Base-by-base conservation (phyloP, 129 eudicot genomes). In the Ambrosia trifida region DNA sequence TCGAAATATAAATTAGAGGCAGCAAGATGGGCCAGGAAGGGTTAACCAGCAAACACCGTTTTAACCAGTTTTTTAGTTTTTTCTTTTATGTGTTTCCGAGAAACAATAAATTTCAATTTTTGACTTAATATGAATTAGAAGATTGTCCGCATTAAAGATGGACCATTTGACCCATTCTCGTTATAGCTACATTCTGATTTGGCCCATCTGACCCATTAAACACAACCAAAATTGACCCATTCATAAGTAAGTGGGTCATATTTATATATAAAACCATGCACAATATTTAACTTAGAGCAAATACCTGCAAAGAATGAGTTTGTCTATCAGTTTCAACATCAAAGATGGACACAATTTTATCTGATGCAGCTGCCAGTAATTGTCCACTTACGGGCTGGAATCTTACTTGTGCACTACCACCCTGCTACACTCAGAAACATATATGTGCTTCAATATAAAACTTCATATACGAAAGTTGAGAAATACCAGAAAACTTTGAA, bases 361-460 rank as follows among this genome's bases (percentile, higher is more conserved):
- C 96, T 46, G 99, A 83, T 45, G 99, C 99, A 17, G 97, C 97
- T 52, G 99, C 99, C 32, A 95, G 82, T 18, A 85, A 82, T 72
- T 81, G 85, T 50, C 99, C 99, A n/a, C 68, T 85, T 65, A 80
- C 74, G 14, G 99, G 99, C 73, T 95, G 99, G 74, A 95, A 95
- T 81, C 99, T 84, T 81, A 95, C 97, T 86, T 87, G 97, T 74
- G 96, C 86, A 70, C 85, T 86, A 64, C 99, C 99, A 65, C 96
- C 91, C 87, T 95, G 91, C 88, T 83, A 75, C 71, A 83, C 38
- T 20, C 38, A 51, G 19, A 61, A 76, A 61, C 32, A 77, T 47
- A 5, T 38, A 49, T 7, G 45, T 36, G n/a, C 4, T 60, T 69
- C 16, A 24, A 38, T 68, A 35, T 59, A 69, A 59, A 72, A 80